phyloP scores from a whole-genome alignment of 306 rosid species.

The Inga laurina region DNA sequence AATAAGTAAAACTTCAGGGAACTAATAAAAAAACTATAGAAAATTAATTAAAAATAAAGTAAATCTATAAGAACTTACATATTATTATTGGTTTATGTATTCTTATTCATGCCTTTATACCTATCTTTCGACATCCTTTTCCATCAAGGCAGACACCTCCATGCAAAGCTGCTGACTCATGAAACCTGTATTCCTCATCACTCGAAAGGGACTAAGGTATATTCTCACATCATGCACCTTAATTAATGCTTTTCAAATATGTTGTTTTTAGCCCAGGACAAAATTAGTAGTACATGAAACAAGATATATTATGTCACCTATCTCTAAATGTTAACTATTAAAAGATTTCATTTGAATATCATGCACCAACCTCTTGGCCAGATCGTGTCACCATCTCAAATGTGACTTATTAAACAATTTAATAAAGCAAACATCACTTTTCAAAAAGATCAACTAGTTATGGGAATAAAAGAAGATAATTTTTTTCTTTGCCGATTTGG shows the following conservation, averaged over 20 bases:
- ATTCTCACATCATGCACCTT: neutral
- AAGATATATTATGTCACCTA: neutral
- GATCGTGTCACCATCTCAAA: neutral
- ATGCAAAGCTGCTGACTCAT: neutral
- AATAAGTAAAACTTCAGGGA: too few species aligned
- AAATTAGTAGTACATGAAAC: neutral
- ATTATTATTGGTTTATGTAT: too few species aligned
- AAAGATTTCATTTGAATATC: neutral
- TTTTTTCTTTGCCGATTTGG: too few species aligned
- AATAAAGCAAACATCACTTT: too few species aligned
- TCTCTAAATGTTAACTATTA: neutral
- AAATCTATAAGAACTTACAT: too few species aligned
- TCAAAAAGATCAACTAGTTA: neutral
- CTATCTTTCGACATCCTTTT: slow-evolving; percentile 1
- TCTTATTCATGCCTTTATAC: neutral
- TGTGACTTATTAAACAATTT: neutral
- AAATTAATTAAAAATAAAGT: too few species aligned
- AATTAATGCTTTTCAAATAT: neutral
- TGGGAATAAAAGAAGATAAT: too few species aligned
- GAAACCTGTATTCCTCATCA: neutral
- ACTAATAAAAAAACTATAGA: too few species aligned
- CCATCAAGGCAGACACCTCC: neutral
- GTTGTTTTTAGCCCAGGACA: neutral
- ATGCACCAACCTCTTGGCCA: neutral
- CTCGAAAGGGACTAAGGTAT: neutral